Evolutionary conservation across 1,284 basidiomycete species (phyloP).

Genomic region (Volvariella volvacea): DNA sequence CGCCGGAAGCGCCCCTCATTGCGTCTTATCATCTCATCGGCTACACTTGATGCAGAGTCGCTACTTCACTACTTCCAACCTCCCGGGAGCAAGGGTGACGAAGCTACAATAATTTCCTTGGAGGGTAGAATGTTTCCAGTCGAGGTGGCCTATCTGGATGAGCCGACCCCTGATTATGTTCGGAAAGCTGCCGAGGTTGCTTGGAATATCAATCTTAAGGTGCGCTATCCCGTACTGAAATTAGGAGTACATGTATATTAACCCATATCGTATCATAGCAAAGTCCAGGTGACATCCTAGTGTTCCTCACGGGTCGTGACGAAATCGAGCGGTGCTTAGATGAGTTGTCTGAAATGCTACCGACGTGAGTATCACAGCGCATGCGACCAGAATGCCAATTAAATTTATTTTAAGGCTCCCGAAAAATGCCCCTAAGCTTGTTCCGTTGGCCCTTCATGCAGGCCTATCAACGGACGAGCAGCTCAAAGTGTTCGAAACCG

Average conservation of each 20-base stretch:
- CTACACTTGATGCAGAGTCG: constrained; percentile 87
- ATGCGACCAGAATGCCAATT: constrained; percentile 6
- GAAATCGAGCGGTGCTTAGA: constrained; percentile 91
- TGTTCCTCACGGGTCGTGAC: constrained; percentile 95
- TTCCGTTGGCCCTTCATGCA: constrained; percentile 80
- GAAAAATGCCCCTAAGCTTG: constrained; percentile 48
- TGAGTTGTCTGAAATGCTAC: constrained; percentile 70
- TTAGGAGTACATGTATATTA: constrained; percentile 1
- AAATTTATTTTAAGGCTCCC: constrained; percentile 51
- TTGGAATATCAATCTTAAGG: constrained; percentile 83
- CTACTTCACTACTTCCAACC: constrained; percentile 87
- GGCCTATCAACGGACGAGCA: constrained; percentile 86
- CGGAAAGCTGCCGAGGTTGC: constrained; percentile 79
- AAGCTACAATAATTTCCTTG: constrained; percentile 79
- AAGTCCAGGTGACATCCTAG: constrained; percentile 83
- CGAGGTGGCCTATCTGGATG: constrained; percentile 69
- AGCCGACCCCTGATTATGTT: constrained; percentile 78
- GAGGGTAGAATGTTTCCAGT: constrained; percentile 94
- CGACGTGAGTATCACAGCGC: constrained; percentile 46
- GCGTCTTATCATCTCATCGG: constrained; percentile 89
- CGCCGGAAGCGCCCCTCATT: constrained; percentile 84
- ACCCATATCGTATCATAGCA: constrained; percentile 34
- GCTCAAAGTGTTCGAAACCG: constrained; percentile 73
- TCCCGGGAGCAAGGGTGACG: constrained; percentile 32
- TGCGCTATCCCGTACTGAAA: constrained; percentile 21